Percentiles rank a stretch among this genome's conserved stretches.
Conservation (phyloP, 73 alveolate species). For the Paramecium sonneborni region DNA sequence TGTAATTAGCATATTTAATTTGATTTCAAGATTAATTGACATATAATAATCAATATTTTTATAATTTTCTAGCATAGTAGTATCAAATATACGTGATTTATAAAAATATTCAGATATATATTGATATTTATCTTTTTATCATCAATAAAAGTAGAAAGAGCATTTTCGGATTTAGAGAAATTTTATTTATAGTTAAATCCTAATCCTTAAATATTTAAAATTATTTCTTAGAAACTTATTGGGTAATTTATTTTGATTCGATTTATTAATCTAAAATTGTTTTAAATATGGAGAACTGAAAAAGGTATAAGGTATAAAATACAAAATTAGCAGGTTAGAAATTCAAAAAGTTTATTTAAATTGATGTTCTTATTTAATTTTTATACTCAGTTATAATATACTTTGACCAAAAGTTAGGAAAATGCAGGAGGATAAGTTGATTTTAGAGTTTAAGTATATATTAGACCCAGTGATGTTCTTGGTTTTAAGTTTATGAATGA, state of each 20-base stretch:
- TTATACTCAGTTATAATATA: neutral
- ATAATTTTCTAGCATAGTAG: neutral
- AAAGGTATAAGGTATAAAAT: neutral
- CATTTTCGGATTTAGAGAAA: neutral
- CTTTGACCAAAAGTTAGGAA: neutral
- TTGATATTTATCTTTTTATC: too few relatives aligned
- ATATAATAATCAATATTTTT: neutral
- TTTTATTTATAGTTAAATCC: neutral
- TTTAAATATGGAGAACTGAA: neutral
- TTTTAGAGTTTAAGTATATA: neutral
- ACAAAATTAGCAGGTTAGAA: neutral
- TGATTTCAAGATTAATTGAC: neutral
- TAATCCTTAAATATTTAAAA: too few relatives aligned
- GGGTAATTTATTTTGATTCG: neutral
- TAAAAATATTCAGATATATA: too few relatives aligned
- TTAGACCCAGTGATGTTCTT: neutral
- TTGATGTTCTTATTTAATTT: neutral
- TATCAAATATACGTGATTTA: too few relatives aligned
- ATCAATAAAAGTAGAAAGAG: neutral
- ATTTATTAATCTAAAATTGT: neutral
- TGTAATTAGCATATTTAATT: neutral
- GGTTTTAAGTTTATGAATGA: neutral
- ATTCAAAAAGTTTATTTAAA: neutral
- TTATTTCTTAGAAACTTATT: neutral
- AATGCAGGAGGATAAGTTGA: neutral